These are phyloP conservation scores for Lepraria neglecta DNA, from an alignment of 495 filamentous ascomycete species.

Conservation along the genomic window DNA sequence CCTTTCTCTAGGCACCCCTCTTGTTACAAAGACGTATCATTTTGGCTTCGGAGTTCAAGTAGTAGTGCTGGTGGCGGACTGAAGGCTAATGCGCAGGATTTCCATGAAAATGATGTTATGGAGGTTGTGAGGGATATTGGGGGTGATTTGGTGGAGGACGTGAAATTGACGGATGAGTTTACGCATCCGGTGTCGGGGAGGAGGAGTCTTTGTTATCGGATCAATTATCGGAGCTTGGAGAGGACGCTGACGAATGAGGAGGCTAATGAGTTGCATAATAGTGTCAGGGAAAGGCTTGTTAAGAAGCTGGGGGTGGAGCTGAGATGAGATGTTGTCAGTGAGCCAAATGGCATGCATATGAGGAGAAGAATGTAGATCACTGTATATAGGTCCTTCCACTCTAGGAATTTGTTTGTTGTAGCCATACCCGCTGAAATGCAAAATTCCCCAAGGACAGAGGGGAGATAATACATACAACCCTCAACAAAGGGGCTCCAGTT, in stretches of 20 bases:
- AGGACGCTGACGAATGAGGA: constrained; percentile 77
- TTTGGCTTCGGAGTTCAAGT: constrained; percentile 66
- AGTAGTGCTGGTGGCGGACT: constrained; percentile 48
- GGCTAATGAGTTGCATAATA: constrained; percentile 66
- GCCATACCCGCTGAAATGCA: constrained; percentile 23
- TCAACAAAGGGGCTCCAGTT: background rate
- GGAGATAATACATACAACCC: too few relatives aligned
- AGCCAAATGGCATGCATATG: background rate
- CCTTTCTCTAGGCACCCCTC: constrained; percentile 86
- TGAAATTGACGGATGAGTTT: constrained; percentile 76
- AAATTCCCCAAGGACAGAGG: background rate
- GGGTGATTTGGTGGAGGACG: constrained; percentile 82
- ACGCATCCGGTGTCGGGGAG: constrained; percentile 77
- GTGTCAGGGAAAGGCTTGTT: constrained; percentile 55
- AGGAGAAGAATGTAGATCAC: background rate
- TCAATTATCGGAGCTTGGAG: constrained; percentile 88
- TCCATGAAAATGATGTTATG: constrained; percentile 97
- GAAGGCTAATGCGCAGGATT: constrained; percentile 40
- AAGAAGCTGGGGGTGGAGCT: constrained; percentile 73
- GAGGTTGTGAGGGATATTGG: constrained; percentile 76
- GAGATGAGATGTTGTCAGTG: constrained; percentile 42
- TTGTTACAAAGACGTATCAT: constrained; percentile 85
- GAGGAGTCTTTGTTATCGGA: constrained; percentile 82
- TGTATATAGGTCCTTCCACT: constrained; percentile 1
- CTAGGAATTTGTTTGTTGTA: background rate